phyloP scores from a whole-genome alignment of 2,329 filamentous ascomycete species.

The Pseudonectria foliicola region DNA sequence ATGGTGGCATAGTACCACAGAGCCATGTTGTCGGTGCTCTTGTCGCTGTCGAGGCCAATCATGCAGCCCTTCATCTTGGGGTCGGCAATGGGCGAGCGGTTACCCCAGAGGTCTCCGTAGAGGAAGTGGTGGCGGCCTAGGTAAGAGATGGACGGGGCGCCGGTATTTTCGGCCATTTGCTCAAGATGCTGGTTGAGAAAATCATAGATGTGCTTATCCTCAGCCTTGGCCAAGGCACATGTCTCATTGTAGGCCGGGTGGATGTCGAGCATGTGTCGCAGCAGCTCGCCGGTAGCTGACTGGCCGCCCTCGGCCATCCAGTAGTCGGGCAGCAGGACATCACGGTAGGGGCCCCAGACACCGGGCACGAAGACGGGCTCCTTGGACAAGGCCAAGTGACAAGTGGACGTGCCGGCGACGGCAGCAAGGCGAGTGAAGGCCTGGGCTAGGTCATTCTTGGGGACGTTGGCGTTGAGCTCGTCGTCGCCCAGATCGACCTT shows the following conservation, averaged over 20 bases:
- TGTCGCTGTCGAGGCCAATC: conserved; percentile 81
- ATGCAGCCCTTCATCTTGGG: conserved; percentile 86
- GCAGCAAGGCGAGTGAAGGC: conserved; percentile 89
- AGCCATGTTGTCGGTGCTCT: conserved; percentile 77
- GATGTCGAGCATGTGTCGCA: conserved; percentile 91
- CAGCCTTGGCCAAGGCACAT: conserved; percentile 68
- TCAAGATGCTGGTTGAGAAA: conserved; percentile 85
- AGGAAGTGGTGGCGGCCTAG: conserved; percentile 94
- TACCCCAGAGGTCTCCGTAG: conserved; percentile 96
- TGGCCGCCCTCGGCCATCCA: conserved; percentile 99
- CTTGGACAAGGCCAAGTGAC: conserved; percentile 91
- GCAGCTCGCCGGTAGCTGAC: conserved; percentile 87
- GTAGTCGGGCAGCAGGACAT: conserved; percentile 83
- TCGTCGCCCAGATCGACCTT: conserved; percentile 70
- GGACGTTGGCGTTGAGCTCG: conserved; percentile 57
- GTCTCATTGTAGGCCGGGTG: conserved; percentile 85
- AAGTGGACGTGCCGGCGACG: conserved; percentile 94
- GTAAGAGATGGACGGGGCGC: conserved; percentile 73
- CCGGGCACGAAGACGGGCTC: conserved; percentile 90
- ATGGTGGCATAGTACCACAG: conserved; percentile 92
- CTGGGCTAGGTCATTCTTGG: conserved; percentile 82
- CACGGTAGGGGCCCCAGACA: conserved; percentile 95
- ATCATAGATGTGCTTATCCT: conserved; percentile 87
- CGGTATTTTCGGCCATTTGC: conserved; percentile 60
- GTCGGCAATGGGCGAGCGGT: conserved; percentile 89